phyloP scores from a whole-genome alignment of 345 rosid species.

The Lepidium africanum region DNA sequence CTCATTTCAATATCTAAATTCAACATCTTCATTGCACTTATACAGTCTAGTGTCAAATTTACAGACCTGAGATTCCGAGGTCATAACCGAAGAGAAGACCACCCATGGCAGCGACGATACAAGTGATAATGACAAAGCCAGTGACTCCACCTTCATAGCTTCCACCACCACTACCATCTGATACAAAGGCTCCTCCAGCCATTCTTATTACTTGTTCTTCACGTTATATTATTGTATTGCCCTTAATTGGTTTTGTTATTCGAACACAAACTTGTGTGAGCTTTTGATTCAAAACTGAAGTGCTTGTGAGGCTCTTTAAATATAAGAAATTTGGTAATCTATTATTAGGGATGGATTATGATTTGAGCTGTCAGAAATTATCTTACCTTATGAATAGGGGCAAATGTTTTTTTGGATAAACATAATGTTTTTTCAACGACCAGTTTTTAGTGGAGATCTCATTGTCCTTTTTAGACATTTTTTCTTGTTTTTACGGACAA shows the following conservation, averaged over 20 bases:
- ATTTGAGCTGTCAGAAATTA: not conserved
- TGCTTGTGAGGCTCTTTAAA: conserved; percentile 16
- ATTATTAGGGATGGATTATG: conserved; percentile 14
- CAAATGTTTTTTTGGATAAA: not conserved
- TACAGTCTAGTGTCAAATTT: not conserved
- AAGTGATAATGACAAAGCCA: conserved; percentile 35
- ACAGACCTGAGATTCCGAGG: conserved; percentile 43
- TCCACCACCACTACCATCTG: conserved; percentile 17
- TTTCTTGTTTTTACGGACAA: conserved; percentile 11
- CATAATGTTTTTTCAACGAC: conserved; percentile 12
- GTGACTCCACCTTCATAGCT: conserved; percentile 44
- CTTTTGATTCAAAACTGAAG: conserved; percentile 3
- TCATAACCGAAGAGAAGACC: conserved; percentile 58
- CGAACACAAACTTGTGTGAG: conserved; percentile 1
- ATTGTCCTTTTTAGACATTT: conserved; percentile 18
- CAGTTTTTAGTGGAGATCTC: conserved; percentile 24
- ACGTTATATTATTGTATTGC: conserved; percentile 1
- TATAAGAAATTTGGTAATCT: not conserved
- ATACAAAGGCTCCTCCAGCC: conserved; percentile 49
- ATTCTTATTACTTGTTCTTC: conserved; percentile 21
- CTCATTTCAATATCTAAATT: too few species aligned
- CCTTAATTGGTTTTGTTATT: conserved; percentile 8
- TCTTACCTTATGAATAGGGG: conserved; percentile 14
- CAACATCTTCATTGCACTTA: too few species aligned
- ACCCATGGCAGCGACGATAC: conserved; percentile 50